Percentiles rank a stretch among this genome's conserved stretches.
These are phyloP conservation scores for Rhodocollybia butyracea DNA, from an alignment of 768 basidiomycete species.

Conservation along the genomic window DNA sequence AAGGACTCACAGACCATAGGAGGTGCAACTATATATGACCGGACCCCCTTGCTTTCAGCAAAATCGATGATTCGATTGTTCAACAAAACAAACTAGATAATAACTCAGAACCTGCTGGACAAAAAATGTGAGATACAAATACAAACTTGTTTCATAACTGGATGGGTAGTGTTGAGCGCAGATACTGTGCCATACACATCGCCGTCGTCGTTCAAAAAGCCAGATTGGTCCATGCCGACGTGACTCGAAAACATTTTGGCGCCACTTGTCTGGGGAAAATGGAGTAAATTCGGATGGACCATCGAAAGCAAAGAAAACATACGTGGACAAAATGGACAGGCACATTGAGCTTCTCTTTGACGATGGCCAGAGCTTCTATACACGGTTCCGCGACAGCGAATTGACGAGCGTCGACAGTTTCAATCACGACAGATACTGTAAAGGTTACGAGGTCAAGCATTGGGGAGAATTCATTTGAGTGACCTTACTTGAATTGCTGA, in stretches of 20 bases:
- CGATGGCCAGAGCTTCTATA: constrained; percentile 6
- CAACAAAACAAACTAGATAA: not conserved
- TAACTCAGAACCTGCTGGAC: not conserved
- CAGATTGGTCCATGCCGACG: constrained; percentile 5
- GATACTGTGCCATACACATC: constrained; percentile 5
- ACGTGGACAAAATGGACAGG: constrained; percentile 13
- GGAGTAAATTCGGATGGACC: not conserved
- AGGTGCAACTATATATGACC: constrained; percentile 11
- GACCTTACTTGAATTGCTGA: not conserved
- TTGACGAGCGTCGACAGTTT: constrained; percentile 9
- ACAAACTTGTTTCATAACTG: constrained; percentile 9
- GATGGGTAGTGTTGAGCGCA: not conserved
- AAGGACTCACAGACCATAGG: constrained; percentile 14
- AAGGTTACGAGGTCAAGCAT: not conserved
- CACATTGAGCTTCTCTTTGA: constrained; percentile 4
- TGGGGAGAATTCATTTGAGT: not conserved
- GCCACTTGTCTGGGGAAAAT: constrained; percentile 7
- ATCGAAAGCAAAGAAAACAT: not conserved
- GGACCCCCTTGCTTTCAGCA: constrained; percentile 8
- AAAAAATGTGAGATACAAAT: not conserved
- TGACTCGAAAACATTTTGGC: constrained; percentile 12
- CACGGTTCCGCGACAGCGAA: constrained; percentile 8
- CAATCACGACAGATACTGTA: constrained; percentile 7
- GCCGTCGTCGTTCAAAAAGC: constrained; percentile 7
- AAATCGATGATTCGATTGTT: constrained; percentile 9